A percentile compares a stretch with the other conserved stretches of the same genome.
Conservation (phyloP, 371 early-diverging fungal species). For the Mucor indicus region DNA sequence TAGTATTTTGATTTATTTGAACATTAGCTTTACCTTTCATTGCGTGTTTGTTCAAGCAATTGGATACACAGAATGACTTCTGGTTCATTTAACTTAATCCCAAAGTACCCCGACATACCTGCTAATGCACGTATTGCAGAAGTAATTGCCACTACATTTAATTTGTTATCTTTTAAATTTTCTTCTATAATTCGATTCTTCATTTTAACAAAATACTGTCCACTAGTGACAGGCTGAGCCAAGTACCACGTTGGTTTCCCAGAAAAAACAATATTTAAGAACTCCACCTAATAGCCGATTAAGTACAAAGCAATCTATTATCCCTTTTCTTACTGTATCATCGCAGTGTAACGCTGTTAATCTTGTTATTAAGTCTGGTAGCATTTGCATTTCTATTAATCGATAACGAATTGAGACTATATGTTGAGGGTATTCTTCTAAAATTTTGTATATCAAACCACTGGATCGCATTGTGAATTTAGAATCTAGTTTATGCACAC, state of each 20-base stretch:
- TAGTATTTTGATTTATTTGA: neutral
- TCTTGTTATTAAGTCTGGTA: constrained; percentile 36
- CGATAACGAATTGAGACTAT: constrained; percentile 27
- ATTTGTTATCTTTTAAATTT: neutral
- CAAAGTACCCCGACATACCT: constrained; percentile 39
- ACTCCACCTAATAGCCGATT: constrained; percentile 36
- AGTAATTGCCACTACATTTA: constrained; percentile 8
- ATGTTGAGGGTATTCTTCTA: constrained; percentile 28
- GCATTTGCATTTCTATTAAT: constrained; percentile 29
- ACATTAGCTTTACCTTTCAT: constrained; percentile 22
- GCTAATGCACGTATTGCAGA: constrained; percentile 34
- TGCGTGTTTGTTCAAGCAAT: constrained; percentile 17
- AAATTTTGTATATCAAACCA: constrained; percentile 34
- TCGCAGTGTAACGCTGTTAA: constrained; percentile 33
- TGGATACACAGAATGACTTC: constrained; percentile 23
- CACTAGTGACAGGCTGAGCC: constrained; percentile 31
- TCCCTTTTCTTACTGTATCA: constrained; percentile 25
- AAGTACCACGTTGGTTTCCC: constrained; percentile 37
- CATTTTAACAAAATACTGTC: constrained; percentile 29
- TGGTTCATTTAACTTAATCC: constrained; percentile 30
- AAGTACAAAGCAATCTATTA: neutral
- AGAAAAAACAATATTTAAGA: constrained; percentile 36
- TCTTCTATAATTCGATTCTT: constrained; percentile 25
- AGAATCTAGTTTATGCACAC: constrained; percentile 20
- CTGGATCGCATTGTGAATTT: constrained; percentile 26